Evolutionary conservation across 1,284 basidiomycete species (phyloP).

Genomic region (Singerocomus inundabilis): DNA sequence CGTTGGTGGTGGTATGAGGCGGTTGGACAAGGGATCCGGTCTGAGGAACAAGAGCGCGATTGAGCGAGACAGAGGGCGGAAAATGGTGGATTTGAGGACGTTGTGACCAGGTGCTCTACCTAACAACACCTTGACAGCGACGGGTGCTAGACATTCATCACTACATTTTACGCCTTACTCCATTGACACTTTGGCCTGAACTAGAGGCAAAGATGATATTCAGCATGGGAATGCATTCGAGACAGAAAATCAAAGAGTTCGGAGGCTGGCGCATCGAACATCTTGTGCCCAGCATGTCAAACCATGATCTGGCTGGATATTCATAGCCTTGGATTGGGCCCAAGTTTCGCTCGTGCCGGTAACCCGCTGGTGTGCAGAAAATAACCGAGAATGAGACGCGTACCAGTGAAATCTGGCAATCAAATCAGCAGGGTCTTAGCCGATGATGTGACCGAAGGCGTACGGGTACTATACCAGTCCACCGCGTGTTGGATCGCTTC

Average conservation of each 20-base stretch:
- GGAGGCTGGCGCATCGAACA: too few species aligned
- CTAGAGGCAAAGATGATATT: too few species aligned
- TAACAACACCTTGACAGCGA: too few species aligned
- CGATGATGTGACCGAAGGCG: constrained; percentile 19
- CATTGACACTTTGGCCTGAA: too few species aligned
- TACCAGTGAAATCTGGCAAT: constrained; percentile 22
- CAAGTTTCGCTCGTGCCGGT: background rate
- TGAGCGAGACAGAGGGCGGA: constrained; percentile 72
- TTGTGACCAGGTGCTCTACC: constrained; percentile 28
- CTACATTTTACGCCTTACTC: too few species aligned
- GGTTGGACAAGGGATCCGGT: constrained; percentile 66
- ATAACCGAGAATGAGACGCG: constrained; percentile 24
- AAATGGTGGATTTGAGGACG: constrained; percentile 57
- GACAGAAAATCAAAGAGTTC: too few species aligned
- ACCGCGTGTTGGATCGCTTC: constrained; percentile 10
- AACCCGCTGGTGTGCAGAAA: constrained; percentile 15
- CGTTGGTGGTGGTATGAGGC: constrained; percentile 66
- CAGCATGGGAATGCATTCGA: too few species aligned
- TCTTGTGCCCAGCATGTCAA: constrained; percentile 6
- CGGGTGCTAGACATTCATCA: too few species aligned
- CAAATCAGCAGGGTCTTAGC: constrained; percentile 19
- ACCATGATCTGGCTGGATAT: constrained; percentile 22
- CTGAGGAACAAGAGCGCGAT: constrained; percentile 62
- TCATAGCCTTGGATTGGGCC: constrained; percentile 11
- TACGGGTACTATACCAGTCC: constrained; percentile 19